Base-by-base conservation (phyloP, 371 early-diverging fungal genomes). In the Mortierella sp. region DNA sequence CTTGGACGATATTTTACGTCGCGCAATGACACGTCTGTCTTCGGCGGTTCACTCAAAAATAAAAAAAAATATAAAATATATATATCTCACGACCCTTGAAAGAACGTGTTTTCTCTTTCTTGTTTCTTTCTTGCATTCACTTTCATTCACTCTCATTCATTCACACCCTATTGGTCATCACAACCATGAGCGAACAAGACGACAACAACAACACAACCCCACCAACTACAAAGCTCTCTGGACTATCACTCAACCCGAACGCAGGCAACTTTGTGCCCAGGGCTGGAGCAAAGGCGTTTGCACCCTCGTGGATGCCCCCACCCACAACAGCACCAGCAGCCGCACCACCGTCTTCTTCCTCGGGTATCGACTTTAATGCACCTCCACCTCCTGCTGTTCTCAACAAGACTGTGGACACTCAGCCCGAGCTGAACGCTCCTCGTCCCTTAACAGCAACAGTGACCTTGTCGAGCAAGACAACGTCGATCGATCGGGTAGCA, bases 201-300 rank as follows among this genome's bases (percentile, higher is more conserved):
- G 10, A 53, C 31, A 48, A 66, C 66, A 66, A 40, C 66, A 40
- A 4, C 24, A 39, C 39, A 45, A 24, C 24, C 2, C 64, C 66
- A 10, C 75, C 73, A 19, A 55, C 83, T 3, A 34, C 67, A 45
- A 74, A 71, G 41, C 70, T 73, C n/a, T 70, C 81, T 31, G 88
- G 77, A 69, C 73, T 87, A 39, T 79, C 74, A n/a, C 83, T 92
- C 34, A 91, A 92, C 76, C 72, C 86, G 26, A 86, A 76, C 71
- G 91, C 91, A 1, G 85, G 86, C n/a, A 58, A 79, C 10, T 92
- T 91, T 78, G 88, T 88, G 14, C 91, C 90, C n/a, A 84, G 87
- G 47, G 74, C 84, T 0, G 64, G 61, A 4, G 88, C 88, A 5
- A 76, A 82, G 68, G 39, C 79, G 37, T 88, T 87, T 65, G 80